Base-by-base conservation (phyloP, 139 green algal species). In the Spirogloea muscicola region DNA sequence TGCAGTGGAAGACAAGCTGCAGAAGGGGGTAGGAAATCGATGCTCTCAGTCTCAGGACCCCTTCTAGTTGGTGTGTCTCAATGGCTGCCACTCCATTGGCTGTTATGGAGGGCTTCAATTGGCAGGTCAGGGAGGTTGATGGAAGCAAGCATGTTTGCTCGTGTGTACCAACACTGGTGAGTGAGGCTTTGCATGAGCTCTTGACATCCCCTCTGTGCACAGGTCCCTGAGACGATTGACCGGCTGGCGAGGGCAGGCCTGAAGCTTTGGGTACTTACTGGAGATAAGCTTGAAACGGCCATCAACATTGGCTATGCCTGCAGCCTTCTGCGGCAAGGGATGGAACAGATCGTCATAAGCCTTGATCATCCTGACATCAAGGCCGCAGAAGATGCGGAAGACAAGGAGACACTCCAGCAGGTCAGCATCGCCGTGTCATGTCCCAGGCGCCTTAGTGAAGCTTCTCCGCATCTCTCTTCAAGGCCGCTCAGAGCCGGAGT, bases 1-100 rank as follows among this genome's bases (percentile, higher is more conserved):
- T 10, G 94, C 91, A 41, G 97, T 98, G 60, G 94, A 98, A 84
- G 94, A 98, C 87, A 97, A 98, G 86, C 88, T 98, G 37, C 85
- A 89, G 72, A 82, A 93, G 39, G 94, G 94, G n/a, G 94, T 98
- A 64, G 91, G 94, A 10, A 64, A 86, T 52, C n/a, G n/a, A n/a
- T n/a, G n/a, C n/a, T n/a, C n/a, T n/a, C n/a, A n/a, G n/a, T n/a
- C n/a, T n/a, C n/a, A n/a, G n/a, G n/a, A n/a, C n/a, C n/a, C n/a
- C n/a, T n/a, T n/a, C n/a, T n/a, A n/a, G n/a, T n/a, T n/a, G n/a
- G n/a, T n/a, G n/a, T n/a, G n/a, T n/a, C n/a, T n/a, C n/a, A n/a
- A n/a, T n/a, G n/a, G n/a, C n/a, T n/a, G n/a, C n/a, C n/a, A n/a
- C n/a, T n/a, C n/a, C n/a, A n/a, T n/a, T n/a, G n/a, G n/a, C n/a